Conservation (phyloP, 2,329 filamentous ascomycete species). For the Aspergillus sp. region DNA sequence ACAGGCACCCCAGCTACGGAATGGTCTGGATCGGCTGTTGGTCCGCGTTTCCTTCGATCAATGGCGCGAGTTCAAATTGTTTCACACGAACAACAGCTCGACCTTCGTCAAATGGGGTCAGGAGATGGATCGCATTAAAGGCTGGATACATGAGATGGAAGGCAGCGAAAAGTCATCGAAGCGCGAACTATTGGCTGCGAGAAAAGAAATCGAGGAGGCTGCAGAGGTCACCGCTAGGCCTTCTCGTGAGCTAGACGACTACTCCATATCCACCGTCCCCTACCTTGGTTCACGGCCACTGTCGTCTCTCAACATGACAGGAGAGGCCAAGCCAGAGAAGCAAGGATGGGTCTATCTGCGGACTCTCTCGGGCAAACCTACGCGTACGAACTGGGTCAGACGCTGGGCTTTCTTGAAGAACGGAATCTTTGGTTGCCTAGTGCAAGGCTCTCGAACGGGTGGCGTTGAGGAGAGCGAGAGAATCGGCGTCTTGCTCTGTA, state of each 20-base stretch:
- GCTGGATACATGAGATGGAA: slow-evolving; percentile 95
- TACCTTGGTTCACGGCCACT: slow-evolving; percentile 72
- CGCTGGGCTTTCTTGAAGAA: slow-evolving; percentile 96
- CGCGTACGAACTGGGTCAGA: slow-evolving; percentile 82
- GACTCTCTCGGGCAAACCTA: slow-evolving; percentile 80
- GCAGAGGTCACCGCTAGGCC: slow-evolving; percentile 71
- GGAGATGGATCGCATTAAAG: slow-evolving; percentile 87
- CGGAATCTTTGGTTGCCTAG: slow-evolving; percentile 92
- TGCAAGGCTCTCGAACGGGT: slow-evolving; percentile 72
- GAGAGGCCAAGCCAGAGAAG: slow-evolving; percentile 64
- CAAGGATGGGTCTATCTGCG: slow-evolving; percentile 92
- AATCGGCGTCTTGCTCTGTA: slow-evolving; percentile 91
- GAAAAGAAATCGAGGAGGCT: slow-evolving; percentile 77
- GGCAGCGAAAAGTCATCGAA: slow-evolving; percentile 79
- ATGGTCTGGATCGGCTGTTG: slow-evolving; percentile 79
- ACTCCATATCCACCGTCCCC: slow-evolving; percentile 83
- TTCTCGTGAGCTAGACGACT: slow-evolving; percentile 89
- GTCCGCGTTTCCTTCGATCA: slow-evolving; percentile 82
- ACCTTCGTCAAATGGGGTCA: slow-evolving; percentile 64
- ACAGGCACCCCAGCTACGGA: slow-evolving; percentile 78
- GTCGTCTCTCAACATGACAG: slow-evolving; percentile 57
- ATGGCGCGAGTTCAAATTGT: slow-evolving; percentile 78
- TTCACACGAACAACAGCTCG: slow-evolving; percentile 62
- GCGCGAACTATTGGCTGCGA: slow-evolving; percentile 72
- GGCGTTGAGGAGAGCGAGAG: slow-evolving; percentile 95